A percentile compares a stretch with the other conserved stretches of the same genome.
Evolutionary conservation across 495 filamentous ascomycete species (phyloP).

Genomic region (Bryoglossum gracile): DNA sequence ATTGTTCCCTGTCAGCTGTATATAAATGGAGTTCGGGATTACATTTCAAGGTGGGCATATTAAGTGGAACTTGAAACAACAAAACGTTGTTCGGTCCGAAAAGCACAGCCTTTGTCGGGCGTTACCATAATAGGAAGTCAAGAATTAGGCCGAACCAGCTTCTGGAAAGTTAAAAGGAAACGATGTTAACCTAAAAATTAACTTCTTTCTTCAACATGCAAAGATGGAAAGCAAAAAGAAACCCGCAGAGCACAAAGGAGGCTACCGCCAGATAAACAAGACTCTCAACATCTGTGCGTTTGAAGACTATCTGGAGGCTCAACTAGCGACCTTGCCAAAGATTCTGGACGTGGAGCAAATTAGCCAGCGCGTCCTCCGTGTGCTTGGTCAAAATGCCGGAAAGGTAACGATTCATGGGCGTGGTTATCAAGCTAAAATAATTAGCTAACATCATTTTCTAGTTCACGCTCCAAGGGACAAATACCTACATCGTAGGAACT

Average conservation of each 20-base stretch:
- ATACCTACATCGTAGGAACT: constrained; percentile 76
- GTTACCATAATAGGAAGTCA: too few species aligned
- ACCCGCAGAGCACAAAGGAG: constrained; percentile 26
- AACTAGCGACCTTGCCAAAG: constrained; percentile 28
- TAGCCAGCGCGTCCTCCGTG: constrained; percentile 35
- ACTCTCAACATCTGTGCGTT: constrained; percentile 37
- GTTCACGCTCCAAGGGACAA: constrained; percentile 50
- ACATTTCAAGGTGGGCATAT: too few species aligned
- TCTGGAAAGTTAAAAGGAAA: too few species aligned
- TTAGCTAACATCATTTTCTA: background rate
- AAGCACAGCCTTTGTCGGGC: too few species aligned
- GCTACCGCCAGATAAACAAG: constrained; percentile 42
- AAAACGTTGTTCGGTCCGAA: too few species aligned
- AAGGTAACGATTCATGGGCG: constrained; percentile 19
- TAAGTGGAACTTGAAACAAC: too few species aligned
- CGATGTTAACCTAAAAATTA: too few species aligned
- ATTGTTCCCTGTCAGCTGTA: too few species aligned
- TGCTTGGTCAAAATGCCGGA: constrained; percentile 29
- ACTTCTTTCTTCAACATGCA: too few species aligned
- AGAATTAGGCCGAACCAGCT: too few species aligned
- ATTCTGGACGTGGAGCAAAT: constrained; percentile 35
- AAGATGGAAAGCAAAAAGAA: too few species aligned
- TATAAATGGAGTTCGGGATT: too few species aligned
- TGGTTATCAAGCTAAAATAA: background rate
- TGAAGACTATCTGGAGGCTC: constrained; percentile 36